These are phyloP conservation scores for Verticillium nubilum DNA, from an alignment of 2,329 filamentous ascomycete species.

Conservation along the genomic window DNA sequence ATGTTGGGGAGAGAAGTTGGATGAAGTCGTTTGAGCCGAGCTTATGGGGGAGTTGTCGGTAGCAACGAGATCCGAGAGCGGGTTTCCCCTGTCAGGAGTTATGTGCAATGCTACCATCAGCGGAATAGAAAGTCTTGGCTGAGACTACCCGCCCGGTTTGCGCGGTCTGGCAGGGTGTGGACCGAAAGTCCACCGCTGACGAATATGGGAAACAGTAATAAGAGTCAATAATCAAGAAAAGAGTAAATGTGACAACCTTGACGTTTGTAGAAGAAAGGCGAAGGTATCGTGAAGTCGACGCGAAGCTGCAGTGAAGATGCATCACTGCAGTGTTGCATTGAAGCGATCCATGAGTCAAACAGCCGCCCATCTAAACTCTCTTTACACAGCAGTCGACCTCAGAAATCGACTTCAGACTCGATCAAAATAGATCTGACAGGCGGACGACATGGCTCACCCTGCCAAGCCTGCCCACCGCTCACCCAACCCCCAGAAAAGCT, in stretches of 20 bases:
- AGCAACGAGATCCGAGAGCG: neutral
- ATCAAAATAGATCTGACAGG: neutral
- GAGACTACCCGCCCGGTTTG: neutral
- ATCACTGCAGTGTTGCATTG: neutral
- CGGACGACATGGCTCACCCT: neutral
- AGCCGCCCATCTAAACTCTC: neutral
- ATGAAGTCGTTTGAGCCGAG: neutral
- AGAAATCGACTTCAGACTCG: neutral
- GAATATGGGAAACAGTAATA: too few species aligned
- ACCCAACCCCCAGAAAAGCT: neutral
- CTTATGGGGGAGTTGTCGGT: neutral
- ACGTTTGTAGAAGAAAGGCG: too few species aligned
- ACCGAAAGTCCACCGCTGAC: too few species aligned
- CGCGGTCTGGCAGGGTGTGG: neutral
- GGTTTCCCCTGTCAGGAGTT: neutral
- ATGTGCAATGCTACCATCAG: neutral
- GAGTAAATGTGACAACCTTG: too few species aligned
- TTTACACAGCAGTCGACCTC: neutral
- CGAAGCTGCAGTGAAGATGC: neutral
- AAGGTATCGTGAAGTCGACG: neutral
- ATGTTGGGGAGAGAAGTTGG: neutral
- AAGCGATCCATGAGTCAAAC: neutral
- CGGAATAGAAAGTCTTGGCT: neutral
- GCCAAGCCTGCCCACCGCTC: neutral
- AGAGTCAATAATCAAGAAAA: too few species aligned